Conservation (phyloP, 2,329 filamentous ascomycete species). For the Penicillium sp. region DNA sequence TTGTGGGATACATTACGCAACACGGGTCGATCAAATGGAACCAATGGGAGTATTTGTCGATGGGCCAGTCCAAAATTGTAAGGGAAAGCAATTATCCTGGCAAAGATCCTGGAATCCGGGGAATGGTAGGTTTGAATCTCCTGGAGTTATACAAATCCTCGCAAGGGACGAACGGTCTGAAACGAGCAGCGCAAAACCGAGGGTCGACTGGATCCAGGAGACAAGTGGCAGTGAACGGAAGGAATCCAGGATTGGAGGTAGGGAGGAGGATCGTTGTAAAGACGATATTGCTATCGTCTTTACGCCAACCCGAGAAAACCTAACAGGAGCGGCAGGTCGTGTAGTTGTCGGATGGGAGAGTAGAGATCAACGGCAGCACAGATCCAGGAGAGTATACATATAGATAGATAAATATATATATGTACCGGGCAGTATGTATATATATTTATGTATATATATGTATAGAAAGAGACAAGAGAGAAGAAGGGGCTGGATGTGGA, state of each 20-base stretch:
- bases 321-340: constrained; percentile 2
- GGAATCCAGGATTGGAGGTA: constrained; percentile 9
- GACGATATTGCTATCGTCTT: constrained; percentile 17
- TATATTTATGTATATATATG: constrained; percentile 8
- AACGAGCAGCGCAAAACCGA: neutral
- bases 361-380: neutral
- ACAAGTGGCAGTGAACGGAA: constrained; percentile 5
- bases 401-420: constrained; percentile 6
- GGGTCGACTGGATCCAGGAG: neutral
- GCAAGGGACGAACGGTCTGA: constrained; percentile 1
- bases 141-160: constrained; percentile 8
- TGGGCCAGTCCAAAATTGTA: too few relatives aligned
- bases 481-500: neutral
- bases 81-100: constrained; percentile 13
- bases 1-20: constrained; percentile 38
- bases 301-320: constrained; percentile 9
- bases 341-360: neutral
- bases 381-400: constrained; percentile 2
- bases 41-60: neutral
- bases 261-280: constrained; percentile 11
- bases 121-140: neutral
- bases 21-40: constrained; percentile 4
- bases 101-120: neutral
- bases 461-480: neutral
- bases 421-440: constrained; percentile 1